Percentiles rank a stretch among this genome's conserved stretches.
phyloP scores from a whole-genome alignment of 371 early-diverging fungal species.

The Fennellomyces sp. region DNA sequence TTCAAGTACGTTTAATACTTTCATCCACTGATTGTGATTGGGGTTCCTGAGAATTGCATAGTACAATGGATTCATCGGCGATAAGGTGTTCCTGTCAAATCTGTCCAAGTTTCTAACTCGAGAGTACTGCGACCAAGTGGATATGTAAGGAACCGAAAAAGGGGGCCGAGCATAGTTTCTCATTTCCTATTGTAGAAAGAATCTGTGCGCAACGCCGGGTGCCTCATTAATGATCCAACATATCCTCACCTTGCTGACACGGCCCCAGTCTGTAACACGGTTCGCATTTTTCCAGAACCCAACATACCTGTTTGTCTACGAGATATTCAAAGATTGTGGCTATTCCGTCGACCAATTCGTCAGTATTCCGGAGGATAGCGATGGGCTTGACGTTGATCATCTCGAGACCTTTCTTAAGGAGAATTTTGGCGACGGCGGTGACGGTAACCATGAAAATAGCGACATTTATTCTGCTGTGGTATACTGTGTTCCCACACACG shows the following conservation, averaged over 20 bases:
- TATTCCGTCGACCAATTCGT: slow-evolving; percentile 36
- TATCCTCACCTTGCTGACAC: slow-evolving; percentile 28
- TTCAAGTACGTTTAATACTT: slow-evolving; percentile 21
- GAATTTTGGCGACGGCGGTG: slow-evolving; percentile 1
- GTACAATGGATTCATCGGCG: slow-evolving; percentile 37
- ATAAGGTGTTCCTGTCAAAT: slow-evolving; percentile 17
- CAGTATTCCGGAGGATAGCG: slow-evolving; percentile 30
- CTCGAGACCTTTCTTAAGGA: slow-evolving; percentile 17
- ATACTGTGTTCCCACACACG: slow-evolving; percentile 64
- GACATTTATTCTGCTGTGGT: slow-evolving; percentile 34
- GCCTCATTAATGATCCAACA: slow-evolving; percentile 40
- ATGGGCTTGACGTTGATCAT: slow-evolving; percentile 27
- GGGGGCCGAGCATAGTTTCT: not conserved
- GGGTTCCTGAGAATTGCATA: not conserved
- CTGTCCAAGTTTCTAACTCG: slow-evolving; percentile 31
- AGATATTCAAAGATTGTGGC: slow-evolving; percentile 50
- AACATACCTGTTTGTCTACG: slow-evolving; percentile 60
- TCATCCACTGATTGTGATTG: not conserved
- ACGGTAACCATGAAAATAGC: not conserved
- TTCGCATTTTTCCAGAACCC: slow-evolving; percentile 60
- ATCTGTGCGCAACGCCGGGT: slow-evolving; percentile 38
- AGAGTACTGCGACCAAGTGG: slow-evolving; percentile 21
- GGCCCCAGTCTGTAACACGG: slow-evolving; percentile 25
- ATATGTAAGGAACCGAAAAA: slow-evolving; percentile 14
- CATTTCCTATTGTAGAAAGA: slow-evolving; percentile 6